Base-by-base conservation (phyloP, 2,329 filamentous ascomycete species). In the Cordyceps fumosorosea region DNA sequence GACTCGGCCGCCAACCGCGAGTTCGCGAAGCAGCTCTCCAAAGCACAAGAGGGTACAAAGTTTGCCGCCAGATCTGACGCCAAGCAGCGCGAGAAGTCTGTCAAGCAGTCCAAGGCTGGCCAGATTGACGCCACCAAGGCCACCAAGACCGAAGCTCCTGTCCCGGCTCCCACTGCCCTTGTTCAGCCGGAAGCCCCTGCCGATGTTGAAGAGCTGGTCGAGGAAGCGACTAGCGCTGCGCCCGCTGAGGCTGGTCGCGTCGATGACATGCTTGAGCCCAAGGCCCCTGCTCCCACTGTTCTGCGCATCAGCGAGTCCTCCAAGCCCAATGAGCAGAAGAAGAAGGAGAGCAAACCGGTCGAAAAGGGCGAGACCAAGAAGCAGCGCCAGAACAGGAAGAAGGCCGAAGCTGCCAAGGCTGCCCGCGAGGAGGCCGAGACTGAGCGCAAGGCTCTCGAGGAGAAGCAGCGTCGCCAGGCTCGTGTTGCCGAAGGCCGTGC, bases 371-470 rank as follows among this genome's bases (percentile, higher is more conserved):
- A 96, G 80, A 89, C 89, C 22, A 97, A 97, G 88, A 97, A 97
- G 81, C 91, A 96, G 79, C 88, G 92, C 64, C 93, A 97, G 80
- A 95, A 96, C 78, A 85, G 88, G 67, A 86, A 89, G 79, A 97
- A 96, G 85, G 87, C 84, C 44, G 92, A 96, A 76, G 88, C 86
- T 63, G 86, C 87, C 70, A 95, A 91, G 81, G 80, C 81, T 34
- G 81, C 84, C 62, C 86, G 89, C 34, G 88, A 93, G 71, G 89
- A 90, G 68, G 85, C 89, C 0, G 93, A 97, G 77, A 84, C 87
- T 71, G 82, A 90, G 70, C 88, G 93, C 71, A 90, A 91, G 78
- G 78, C 79, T 44, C 81, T 90, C 64, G 80, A 90, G 69, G 92
- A 97, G 79, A 88, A 89, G 73, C 93, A 96, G 79, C 86, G 91